Evolutionary conservation across 1,284 basidiomycete genomes (phyloP), one percentile per base, ranked within the genome.

Genomic region (Pseudozyma tsukubaensis): DNA sequence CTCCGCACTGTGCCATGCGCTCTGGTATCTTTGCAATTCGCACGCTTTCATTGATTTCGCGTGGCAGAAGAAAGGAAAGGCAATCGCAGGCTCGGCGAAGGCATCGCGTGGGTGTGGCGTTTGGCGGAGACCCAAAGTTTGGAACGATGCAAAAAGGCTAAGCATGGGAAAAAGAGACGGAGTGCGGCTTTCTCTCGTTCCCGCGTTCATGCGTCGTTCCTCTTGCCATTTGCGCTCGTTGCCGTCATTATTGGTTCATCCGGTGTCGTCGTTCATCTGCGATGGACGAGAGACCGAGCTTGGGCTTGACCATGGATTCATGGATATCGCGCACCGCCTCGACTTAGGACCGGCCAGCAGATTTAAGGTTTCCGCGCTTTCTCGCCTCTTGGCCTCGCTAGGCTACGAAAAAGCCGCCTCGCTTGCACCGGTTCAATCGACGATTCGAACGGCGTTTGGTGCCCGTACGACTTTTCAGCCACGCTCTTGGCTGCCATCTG

Each of bases 71-170:
- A 18, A 24, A 36, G 29, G 24, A 29, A 29, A 29, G 24, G 24
- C 24, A 39, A 39, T 39, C 3, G 37, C 37, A 39, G 37, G 40
- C 59, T 55, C 52, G 59, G 59, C 12, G 48, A 50, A 44, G 40
- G 36, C 48, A 21, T 47, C 52, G 59, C 59, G 47, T 54, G 59
- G 51, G 59, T 29, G 24, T 29, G 24, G 3, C 59, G 40, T 55
- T n/a, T 39, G 37, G 16, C 37, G 37, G 37, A 39, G 37, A 12
- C 2, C 37, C 11, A 39, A 39, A 39, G 37, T n/a, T 12, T 13
- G 16, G 12, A n/a, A 39, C 54, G 34, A 44, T 21, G 52, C 39
- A 51, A 12, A 42, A 48, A 18, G 45, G 19, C 39, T n/a, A 7
- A 32, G 21, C 37, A 21, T 42, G 24, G 50, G 39, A 52, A 21